Conservation (phyloP, 495 filamentous ascomycete genomes). For the Friedmanniomyces simplex region DNA sequence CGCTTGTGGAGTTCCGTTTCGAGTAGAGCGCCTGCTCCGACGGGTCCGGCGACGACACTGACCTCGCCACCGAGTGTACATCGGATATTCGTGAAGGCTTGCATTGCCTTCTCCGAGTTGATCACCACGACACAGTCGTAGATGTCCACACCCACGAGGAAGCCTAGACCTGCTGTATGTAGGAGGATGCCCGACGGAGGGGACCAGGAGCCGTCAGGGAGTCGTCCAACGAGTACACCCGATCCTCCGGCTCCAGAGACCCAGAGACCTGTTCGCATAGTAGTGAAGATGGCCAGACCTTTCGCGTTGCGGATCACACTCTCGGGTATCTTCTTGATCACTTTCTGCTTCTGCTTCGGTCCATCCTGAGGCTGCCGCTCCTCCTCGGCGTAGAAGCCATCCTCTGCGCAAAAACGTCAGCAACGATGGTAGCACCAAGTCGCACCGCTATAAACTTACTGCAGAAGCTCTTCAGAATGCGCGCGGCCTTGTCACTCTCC, state of each 20-base stretch:
- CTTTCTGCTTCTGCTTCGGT: slow-evolving; percentile 55
- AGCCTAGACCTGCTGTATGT: slow-evolving; percentile 78
- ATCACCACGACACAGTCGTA: slow-evolving; percentile 90
- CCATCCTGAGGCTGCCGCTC: slow-evolving; percentile 35
- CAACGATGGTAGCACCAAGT: neutral
- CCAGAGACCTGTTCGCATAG: slow-evolving; percentile 88
- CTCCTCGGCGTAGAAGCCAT: slow-evolving; percentile 49
- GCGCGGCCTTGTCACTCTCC: slow-evolving; percentile 73
- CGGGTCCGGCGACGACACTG: slow-evolving; percentile 64
- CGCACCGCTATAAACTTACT: slow-evolving; percentile 33
- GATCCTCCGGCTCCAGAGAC: slow-evolving; percentile 78
- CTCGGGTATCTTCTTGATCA: slow-evolving; percentile 73
- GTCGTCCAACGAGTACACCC: slow-evolving; percentile 68
- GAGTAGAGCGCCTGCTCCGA: slow-evolving; percentile 61
- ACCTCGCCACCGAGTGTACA: slow-evolving; percentile 72
- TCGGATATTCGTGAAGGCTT: slow-evolving; percentile 66
- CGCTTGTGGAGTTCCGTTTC: slow-evolving; percentile 64
- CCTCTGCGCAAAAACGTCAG: slow-evolving; percentile 29
- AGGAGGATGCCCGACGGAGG: slow-evolving; percentile 80
- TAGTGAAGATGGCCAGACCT: slow-evolving; percentile 82
- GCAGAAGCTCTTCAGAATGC: slow-evolving; percentile 71
- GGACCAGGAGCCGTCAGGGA: slow-evolving; percentile 77
- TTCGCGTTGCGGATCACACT: slow-evolving; percentile 72
- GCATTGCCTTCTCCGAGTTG: slow-evolving; percentile 69
- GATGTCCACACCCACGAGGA: slow-evolving; percentile 80